phyloP scores from a whole-genome alignment of 306 rosid species.

The Alnus rubra region DNA sequence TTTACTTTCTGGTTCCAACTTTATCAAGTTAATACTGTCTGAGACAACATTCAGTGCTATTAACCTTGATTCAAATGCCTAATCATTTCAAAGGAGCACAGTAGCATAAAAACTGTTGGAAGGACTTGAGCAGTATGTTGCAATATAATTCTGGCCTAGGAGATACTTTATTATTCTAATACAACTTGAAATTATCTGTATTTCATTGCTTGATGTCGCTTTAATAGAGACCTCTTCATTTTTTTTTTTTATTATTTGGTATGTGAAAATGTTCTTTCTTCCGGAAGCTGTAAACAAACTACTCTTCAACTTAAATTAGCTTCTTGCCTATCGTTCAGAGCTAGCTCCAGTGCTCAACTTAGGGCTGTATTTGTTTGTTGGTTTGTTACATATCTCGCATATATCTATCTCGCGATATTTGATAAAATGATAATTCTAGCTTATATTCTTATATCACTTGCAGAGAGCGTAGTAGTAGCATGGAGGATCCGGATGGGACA shows the following conservation, averaged over 20 bases:
- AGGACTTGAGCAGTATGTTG: neutral
- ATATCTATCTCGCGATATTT: neutral
- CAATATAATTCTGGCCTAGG: neutral
- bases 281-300: neutral
- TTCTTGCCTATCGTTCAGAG: neutral
- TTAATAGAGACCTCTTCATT: no score
- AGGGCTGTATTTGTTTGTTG: neutral
- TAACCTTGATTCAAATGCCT: neutral
- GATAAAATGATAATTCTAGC: conserved; percentile 8
- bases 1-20: neutral
- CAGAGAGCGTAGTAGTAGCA: conserved; percentile 87
- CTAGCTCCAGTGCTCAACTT: neutral
- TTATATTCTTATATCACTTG: conserved; percentile 36
- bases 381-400: neutral
- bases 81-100: neutral
- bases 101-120: neutral
- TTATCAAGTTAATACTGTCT: conserved; percentile 24
- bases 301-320: neutral
- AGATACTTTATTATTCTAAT: neutral
- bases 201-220: neutral
- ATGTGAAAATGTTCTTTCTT: neutral
- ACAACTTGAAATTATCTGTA: neutral
- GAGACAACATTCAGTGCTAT: neutral
- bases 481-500: conserved; percentile 99
- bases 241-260: neutral